Conservation (phyloP, 2,329 filamentous ascomycete genomes). For the Exophiala alcalophila region DNA sequence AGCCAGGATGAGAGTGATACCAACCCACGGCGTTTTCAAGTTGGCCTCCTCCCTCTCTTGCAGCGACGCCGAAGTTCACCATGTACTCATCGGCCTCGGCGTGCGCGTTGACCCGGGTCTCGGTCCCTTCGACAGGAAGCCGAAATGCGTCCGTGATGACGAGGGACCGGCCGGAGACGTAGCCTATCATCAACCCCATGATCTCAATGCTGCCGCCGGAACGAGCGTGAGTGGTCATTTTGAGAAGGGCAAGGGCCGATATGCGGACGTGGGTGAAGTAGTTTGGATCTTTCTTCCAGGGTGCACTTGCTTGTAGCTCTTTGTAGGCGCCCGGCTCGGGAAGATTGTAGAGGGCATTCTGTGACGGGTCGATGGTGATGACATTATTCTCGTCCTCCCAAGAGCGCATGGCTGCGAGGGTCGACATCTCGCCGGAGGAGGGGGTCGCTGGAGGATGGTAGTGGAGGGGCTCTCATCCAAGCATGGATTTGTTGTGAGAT, state of each 20-base stretch:
- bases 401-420: slow-evolving; percentile 34
- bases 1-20: slow-evolving; percentile 97
- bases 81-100: slow-evolving; percentile 97
- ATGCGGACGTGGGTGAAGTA: slow-evolving; percentile 94
- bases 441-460: slow-evolving; percentile 3
- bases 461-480: too few species aligned
- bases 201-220: slow-evolving; percentile 88
- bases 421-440: slow-evolving; percentile 26
- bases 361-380: slow-evolving; percentile 76
- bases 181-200: slow-evolving; percentile 98
- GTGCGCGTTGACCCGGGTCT: slow-evolving; percentile 94
- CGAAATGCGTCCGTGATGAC: slow-evolving; percentile 93
- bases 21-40: slow-evolving; percentile 93
- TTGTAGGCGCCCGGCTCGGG: slow-evolving; percentile 63
- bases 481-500: too few species aligned
- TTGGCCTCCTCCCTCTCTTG: slow-evolving; percentile 67
- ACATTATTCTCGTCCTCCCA: slow-evolving; percentile 80
- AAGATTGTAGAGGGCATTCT: slow-evolving; percentile 90
- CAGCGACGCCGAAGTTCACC: slow-evolving; percentile 75
- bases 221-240: slow-evolving; percentile 99
- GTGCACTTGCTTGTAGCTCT: slow-evolving; percentile 57
- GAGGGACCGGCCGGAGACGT: slow-evolving; percentile 76
- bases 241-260: slow-evolving; percentile 87
- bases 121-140: slow-evolving; percentile 94
- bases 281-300: slow-evolving; percentile 75